phyloP scores from a whole-genome alignment of 1,284 basidiomycete genomes.

The Naganishia sp. region DNA sequence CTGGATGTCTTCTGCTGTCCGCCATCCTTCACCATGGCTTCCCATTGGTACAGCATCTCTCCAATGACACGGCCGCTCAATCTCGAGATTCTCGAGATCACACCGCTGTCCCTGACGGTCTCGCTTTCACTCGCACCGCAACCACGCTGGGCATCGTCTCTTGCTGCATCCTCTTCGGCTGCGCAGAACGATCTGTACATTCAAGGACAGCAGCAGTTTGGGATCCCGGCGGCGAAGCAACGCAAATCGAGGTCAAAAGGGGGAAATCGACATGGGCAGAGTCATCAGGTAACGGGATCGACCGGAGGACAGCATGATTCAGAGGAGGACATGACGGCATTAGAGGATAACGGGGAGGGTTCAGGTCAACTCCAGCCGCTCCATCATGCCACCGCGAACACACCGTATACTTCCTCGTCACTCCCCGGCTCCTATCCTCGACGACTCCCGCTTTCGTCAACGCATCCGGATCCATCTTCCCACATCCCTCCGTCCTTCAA shows the following conservation, averaged over 20 bases:
- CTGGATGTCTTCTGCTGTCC: background rate
- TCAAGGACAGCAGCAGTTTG: conserved; percentile 26
- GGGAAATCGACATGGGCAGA: background rate
- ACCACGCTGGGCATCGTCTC: conserved; percentile 14
- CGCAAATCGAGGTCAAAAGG: conserved; percentile 24
- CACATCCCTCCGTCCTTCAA: conserved; percentile 44
- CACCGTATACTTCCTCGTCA: conserved; percentile 29
- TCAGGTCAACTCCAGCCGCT: background rate
- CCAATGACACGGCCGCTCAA: conserved; percentile 51
- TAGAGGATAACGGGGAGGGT: conserved; percentile 42
- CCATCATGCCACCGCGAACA: background rate
- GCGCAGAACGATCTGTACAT: conserved; percentile 19
- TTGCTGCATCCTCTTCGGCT: conserved; percentile 2
- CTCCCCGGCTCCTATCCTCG: conserved; percentile 28
- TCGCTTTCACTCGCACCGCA: conserved; percentile 47
- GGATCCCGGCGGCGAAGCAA: conserved; percentile 16
- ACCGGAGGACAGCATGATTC: conserved; percentile 22
- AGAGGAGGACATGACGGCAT: conserved; percentile 45
- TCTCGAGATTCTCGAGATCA: conserved; percentile 53
- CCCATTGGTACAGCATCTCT: conserved; percentile 51
- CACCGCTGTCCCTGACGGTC: conserved; percentile 52
- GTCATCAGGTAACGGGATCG: background rate
- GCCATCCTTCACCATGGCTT: conserved; percentile 8
- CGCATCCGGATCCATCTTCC: conserved; percentile 12
- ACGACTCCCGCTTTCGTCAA: conserved; percentile 26